phyloP scores from a whole-genome alignment of 2,329 filamentous ascomycete species.

The Botrytis deweyae region DNA sequence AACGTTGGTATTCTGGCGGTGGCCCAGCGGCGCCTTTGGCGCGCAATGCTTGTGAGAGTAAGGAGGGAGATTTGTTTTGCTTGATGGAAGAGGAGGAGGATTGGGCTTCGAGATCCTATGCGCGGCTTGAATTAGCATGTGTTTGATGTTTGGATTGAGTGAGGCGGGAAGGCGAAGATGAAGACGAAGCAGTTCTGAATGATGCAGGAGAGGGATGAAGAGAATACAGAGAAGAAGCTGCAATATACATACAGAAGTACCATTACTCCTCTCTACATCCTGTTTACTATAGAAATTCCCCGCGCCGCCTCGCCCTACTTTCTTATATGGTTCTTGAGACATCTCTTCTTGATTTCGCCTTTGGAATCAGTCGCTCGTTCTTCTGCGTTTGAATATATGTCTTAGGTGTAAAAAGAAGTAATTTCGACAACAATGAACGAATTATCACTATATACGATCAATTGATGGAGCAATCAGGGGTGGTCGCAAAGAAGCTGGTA shows the following conservation, averaged over 20 bases:
- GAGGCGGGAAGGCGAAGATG: conserved; percentile 9
- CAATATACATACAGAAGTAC: conserved; percentile 12
- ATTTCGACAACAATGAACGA: not conserved
- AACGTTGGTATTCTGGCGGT: conserved; percentile 40
- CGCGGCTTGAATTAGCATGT: not conserved
- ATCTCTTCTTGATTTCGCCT: not conserved
- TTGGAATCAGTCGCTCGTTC: not conserved
- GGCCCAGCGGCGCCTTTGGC: not conserved
- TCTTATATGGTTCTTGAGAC: conserved; percentile 36
- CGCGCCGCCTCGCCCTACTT: conserved; percentile 62
- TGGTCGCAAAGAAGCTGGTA: not conserved
- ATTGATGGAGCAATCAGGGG: not conserved
- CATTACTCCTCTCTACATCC: conserved; percentile 44
- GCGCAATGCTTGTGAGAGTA: not conserved
- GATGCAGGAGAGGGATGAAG: not conserved
- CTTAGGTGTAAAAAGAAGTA: not conserved
- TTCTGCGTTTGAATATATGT: not conserved
- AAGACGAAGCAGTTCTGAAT: conserved; percentile 3
- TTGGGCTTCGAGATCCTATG: conserved; percentile 43
- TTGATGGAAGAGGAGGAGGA: conserved; percentile 20
- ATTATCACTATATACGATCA: not conserved
- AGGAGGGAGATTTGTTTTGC: not conserved
- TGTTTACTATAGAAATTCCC: conserved; percentile 60
- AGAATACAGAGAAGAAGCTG: not conserved
- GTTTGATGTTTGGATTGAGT: not conserved